Evolutionary conservation across 768 basidiomycete species (phyloP).

Genomic region (Exidia glandulosa): DNA sequence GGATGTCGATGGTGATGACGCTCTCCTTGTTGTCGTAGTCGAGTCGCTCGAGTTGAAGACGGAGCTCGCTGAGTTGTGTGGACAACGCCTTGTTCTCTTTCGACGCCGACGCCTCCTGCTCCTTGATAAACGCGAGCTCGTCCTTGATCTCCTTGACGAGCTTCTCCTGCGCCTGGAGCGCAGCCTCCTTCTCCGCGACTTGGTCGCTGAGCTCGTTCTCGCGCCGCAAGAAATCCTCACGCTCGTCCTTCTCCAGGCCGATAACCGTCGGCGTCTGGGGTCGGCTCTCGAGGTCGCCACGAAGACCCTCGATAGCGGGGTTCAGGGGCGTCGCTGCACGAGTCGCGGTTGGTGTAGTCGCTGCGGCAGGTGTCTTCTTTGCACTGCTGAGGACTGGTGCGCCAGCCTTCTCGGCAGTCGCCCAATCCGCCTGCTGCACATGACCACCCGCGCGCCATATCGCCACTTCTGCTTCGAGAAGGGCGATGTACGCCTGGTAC

Average conservation of each 20-base stretch:
- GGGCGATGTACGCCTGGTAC: conserved; percentile 76
- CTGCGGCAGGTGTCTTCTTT: conserved; percentile 38
- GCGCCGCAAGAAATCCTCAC: conserved; percentile 90
- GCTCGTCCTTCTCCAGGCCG: conserved; percentile 87
- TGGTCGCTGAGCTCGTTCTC: conserved; percentile 96
- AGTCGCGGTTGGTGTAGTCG: conserved; percentile 52
- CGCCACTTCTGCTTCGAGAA: conserved; percentile 83
- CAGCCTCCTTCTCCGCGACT: conserved; percentile 84
- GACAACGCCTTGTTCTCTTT: conserved; percentile 96
- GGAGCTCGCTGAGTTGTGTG: conserved; percentile 83
- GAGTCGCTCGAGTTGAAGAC: conserved; percentile 81
- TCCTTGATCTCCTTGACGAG: conserved; percentile 79
- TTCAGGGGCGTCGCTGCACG: conserved; percentile 68
- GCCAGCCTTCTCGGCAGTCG: conserved; percentile 49
- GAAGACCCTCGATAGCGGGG: conserved; percentile 59
- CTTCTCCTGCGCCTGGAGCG: conserved; percentile 71
- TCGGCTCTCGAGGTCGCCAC: conserved; percentile 65
- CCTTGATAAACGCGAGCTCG: conserved; percentile 81
- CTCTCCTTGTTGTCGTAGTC: conserved; percentile 96
- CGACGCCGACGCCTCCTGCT: conserved; percentile 71
- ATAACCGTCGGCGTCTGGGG: conserved; percentile 88
- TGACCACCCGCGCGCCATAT: conserved; percentile 81
- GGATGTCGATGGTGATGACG: conserved; percentile 82
- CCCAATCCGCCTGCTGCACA: conserved; percentile 81
- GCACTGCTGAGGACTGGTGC: conserved; percentile 18